Evolutionary conservation across 1,284 basidiomycete species (phyloP).

Genomic region (Sporisorium sorghi): DNA sequence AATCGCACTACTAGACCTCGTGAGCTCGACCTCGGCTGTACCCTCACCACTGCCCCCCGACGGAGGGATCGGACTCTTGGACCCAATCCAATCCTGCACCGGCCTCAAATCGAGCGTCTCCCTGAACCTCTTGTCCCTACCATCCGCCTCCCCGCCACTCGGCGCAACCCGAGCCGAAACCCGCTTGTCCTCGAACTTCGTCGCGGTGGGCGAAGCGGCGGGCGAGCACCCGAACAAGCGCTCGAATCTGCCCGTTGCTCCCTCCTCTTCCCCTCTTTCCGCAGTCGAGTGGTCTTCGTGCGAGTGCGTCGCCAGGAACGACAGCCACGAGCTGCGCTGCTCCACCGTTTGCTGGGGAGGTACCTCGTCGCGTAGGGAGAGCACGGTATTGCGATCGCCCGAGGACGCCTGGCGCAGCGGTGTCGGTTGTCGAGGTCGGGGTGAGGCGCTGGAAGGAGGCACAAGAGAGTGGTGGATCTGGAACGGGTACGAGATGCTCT

Average conservation of each 20-base stretch:
- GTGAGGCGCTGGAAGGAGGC: background rate
- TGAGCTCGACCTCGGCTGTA: constrained; percentile 6
- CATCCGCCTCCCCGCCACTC: background rate
- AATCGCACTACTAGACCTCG: background rate
- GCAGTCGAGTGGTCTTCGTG: constrained; percentile 7
- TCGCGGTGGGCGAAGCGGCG: constrained; percentile 22
- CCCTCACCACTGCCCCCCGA: background rate
- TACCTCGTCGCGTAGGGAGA: background rate
- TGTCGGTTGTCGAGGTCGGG: constrained; percentile 8
- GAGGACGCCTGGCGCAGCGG: constrained; percentile 10
- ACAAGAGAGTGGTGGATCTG: constrained; percentile 25
- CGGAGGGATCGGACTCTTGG: constrained; percentile 19
- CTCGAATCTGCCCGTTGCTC: constrained; percentile 31
- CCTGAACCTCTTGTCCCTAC: constrained; percentile 6
- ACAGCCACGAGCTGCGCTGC: constrained; percentile 33
- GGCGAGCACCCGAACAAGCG: constrained; percentile 46
- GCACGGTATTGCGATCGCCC: constrained; percentile 11
- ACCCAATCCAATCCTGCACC: constrained; percentile 28
- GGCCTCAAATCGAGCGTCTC: constrained; percentile 24
- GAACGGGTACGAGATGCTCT: constrained; percentile 45
- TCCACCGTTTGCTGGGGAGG: too few relatives aligned
- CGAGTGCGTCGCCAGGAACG: constrained; percentile 19
- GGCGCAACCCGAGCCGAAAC: background rate
- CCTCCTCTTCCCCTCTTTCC: constrained; percentile 14
- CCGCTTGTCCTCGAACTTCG: background rate